Base-by-base conservation (phyloP, 1,139 yeast genomes). In the Blastobotrys serpentis region DNA sequence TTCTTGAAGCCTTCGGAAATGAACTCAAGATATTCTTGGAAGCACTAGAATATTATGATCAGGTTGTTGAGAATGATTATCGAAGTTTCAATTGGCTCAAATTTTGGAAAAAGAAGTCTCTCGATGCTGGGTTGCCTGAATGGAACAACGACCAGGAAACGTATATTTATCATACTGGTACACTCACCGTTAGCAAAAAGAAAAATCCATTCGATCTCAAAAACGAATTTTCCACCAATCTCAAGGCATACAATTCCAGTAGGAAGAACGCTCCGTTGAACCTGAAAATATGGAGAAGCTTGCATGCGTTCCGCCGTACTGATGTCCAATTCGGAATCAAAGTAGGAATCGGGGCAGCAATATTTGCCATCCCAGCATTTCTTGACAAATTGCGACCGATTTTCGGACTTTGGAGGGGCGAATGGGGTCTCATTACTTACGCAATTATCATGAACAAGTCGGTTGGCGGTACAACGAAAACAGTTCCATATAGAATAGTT, bases 361-460 rank as follows among this genome's bases (percentile, higher is more conserved):
- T 77, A 4, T 66, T 86, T 41, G 82, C 90, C 0, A 56, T 78
- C 0, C 81, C 87, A 50, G 95, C 95, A 2, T 86, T 81, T 61
- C 61, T 79, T 34, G 82, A 83, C 1, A 62, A 64, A 3, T 76
- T 88, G 0, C 73, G 81, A 48, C 72, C 73, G 4, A 55, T 65
- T 0, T 87, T 86, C 58, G 75, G 71, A 44, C 74, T 71, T 45
- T 86, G 90, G 89, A 69, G 92, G 56, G 83, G 86, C 13, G 96
- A 87, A 64, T 87, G 96, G 96, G 84, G 89, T 0, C 68, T 87
- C 34, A 84, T 86, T 11, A 82, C 90, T 0, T 87, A 81, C 60
- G 81, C 87, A 57, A 84, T 87, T 49, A 85, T 87, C 73, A 86
- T 86, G 92, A 85, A 83, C 60, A 86, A 86, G 61, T 83, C 90